phyloP scores from a whole-genome alignment of 495 filamentous ascomycete species.

The Symbiotaphrina buchneri region DNA sequence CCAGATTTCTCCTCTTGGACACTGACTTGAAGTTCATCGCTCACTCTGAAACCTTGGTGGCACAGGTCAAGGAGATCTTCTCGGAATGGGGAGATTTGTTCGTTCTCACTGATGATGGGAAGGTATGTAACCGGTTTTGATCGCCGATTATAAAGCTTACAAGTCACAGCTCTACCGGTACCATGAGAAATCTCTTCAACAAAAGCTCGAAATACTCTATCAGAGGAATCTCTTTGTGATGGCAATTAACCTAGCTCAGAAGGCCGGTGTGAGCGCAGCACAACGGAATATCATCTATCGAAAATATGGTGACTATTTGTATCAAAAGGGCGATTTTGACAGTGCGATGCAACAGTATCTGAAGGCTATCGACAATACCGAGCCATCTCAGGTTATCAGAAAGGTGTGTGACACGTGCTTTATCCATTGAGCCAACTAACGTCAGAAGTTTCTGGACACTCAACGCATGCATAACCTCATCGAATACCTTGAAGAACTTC shows the following conservation, averaged over 20 bases:
- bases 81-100: conserved; percentile 83
- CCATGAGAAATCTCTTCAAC: conserved; percentile 74
- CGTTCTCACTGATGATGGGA: conserved; percentile 70
- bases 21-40: conserved; percentile 80
- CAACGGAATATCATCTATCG: conserved; percentile 85
- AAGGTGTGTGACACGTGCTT: conserved; percentile 27
- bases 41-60: conserved; percentile 63
- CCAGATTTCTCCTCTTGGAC: conserved; percentile 73
- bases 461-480: conserved; percentile 94
- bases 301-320: conserved; percentile 88
- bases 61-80: conserved; percentile 59
- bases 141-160: conserved; percentile 6
- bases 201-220: conserved; percentile 84
- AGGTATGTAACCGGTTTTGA: conserved; percentile 24
- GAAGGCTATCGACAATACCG: conserved; percentile 83
- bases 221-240: conserved; percentile 80
- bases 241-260: conserved; percentile 85
- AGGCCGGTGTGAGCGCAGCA: conserved; percentile 46
- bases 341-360: conserved; percentile 97
- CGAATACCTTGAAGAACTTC: conserved; percentile 89
- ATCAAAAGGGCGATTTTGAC: conserved; percentile 85
- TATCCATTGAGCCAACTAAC: background rate
- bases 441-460: conserved; percentile 60
- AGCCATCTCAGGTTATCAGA: conserved; percentile 82
- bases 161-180: conserved; percentile 53